Base-by-base conservation (phyloP, 2,329 filamentous ascomycete species). In the Exophiala alcalophila region DNA sequence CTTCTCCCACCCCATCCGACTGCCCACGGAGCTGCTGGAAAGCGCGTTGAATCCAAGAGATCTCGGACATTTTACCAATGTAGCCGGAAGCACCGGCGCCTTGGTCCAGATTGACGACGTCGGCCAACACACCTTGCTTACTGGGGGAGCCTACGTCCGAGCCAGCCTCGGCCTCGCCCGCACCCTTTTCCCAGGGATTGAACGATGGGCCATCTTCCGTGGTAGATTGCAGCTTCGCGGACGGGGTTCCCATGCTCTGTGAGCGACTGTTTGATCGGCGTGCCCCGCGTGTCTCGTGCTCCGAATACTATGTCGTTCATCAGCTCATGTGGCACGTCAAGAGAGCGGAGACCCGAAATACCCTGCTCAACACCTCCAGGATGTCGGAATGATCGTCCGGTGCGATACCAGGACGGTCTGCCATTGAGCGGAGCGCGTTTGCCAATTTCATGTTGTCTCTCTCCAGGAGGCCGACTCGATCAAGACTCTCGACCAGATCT, bases 11-110 rank as follows among this genome's bases (percentile, higher is more conserved):
- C 20, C 21, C 21, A 34, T 41, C 4, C 20, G 7, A 10, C 14
- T 12, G 6, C n/a, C 4, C 10, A 10, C 25, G 4, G 8, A 23
- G 10, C 5, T 21, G 11, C 18, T 47, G 28, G 18, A 33, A 40
- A 9, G 31, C 51, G 24, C 50, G 50, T 34, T 44, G 44, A n/a
- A 55, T 43, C 51, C 51, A 54, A 25, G 49, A 44, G 21, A 54
- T 52, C 16, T 52, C 51, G 4, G 51, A 54, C 36, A 49, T 50
- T 33, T 52, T 52, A 11, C 51, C 51, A 9, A 54, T 28, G 28
- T 41, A 52, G 23, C 51, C 51, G 10, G 49, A 37, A 3, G 45
- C 45, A 2, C 51, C 51, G 11, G 23, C 32, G 20, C 51, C 51
- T 15, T 20, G 9, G 14, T 48, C 46, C 6, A 54, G 40, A 29